Conservation (phyloP, 371 early-diverging fungal species). For the Mucor saturninus region DNA sequence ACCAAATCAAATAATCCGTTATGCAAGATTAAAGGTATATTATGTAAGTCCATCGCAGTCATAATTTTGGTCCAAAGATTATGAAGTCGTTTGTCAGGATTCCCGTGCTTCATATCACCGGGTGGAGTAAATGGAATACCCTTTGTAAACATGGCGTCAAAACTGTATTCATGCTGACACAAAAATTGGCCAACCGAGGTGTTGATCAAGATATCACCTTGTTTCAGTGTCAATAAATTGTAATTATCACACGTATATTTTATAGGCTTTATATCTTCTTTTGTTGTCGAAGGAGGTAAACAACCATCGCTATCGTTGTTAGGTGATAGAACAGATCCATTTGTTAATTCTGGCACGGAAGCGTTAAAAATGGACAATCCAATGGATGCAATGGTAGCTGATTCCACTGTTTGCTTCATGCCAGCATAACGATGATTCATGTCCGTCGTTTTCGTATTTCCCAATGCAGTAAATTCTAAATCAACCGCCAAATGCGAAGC, state of each 20-base stretch:
- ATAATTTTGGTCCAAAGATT: slow-evolving; percentile 47
- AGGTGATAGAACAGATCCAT: too few species aligned
- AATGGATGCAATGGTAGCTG: slow-evolving; percentile 80
- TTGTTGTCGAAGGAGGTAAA: not conserved
- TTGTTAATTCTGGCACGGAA: too few species aligned
- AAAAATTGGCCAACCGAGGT: slow-evolving; percentile 77
- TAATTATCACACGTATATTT: slow-evolving; percentile 26
- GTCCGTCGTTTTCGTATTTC: slow-evolving; percentile 42
- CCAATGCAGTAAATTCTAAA: slow-evolving; percentile 89
- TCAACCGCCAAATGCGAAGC: slow-evolving; percentile 83
- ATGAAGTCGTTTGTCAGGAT: not conserved
- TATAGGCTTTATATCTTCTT: not conserved
- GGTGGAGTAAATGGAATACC: slow-evolving; percentile 71
- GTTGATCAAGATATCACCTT: slow-evolving; percentile 57
- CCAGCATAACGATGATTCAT: slow-evolving; percentile 79
- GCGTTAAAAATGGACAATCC: slow-evolving; percentile 64
- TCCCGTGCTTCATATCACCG: not conserved
- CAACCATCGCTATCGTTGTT: not conserved
- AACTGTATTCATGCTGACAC: slow-evolving; percentile 82
- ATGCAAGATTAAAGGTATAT: slow-evolving; percentile 79
- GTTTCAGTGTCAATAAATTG: slow-evolving; percentile 30
- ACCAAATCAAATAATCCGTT: slow-evolving; percentile 91
- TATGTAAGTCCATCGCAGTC: slow-evolving; percentile 20
- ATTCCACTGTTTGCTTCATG: slow-evolving; percentile 65
- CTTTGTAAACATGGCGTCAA: slow-evolving; percentile 70